Conservation (phyloP, 768 basidiomycete species). For the Cystofilobasidium capitatum region DNA sequence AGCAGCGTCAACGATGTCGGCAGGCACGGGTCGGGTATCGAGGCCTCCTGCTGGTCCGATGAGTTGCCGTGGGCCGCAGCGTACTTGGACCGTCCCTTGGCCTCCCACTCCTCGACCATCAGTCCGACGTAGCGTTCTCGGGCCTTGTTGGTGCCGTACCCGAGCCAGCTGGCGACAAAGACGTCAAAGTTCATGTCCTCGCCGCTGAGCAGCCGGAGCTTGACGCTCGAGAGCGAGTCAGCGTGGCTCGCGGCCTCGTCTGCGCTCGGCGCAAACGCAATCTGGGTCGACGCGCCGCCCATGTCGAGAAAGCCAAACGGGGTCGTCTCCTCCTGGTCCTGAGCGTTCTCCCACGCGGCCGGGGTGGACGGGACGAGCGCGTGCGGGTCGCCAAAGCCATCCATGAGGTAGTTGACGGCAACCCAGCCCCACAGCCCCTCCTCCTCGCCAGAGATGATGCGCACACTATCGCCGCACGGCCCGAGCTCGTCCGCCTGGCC, state of each 20-base stretch:
- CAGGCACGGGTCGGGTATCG: conserved; percentile 76
- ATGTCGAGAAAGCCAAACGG: conserved; percentile 91
- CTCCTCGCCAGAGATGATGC: conserved; percentile 94
- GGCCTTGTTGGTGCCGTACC: conserved; percentile 97
- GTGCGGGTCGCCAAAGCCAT: conserved; percentile 57
- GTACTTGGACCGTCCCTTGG: conserved; percentile 26
- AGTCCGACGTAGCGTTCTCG: conserved; percentile 78
- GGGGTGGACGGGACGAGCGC: conserved; percentile 19
- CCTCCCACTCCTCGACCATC: conserved; percentile 53
- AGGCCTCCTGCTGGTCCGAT: not conserved
- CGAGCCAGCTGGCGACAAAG: conserved; percentile 97
- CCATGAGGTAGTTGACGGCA: conserved; percentile 97
- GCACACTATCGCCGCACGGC: conserved; percentile 83
- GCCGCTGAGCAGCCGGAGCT: conserved; percentile 69
- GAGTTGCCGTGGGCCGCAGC: not conserved
- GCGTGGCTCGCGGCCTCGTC: conserved; percentile 44
- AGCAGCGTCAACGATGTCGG: conserved; percentile 60
- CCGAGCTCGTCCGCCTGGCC: conserved; percentile 54
- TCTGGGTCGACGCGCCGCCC: conserved; percentile 98
- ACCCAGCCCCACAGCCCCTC: conserved; percentile 99
- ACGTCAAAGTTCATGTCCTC: conserved; percentile 81
- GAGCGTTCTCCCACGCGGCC: conserved; percentile 12
- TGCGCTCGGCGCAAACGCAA: conserved; percentile 80
- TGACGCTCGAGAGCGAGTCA: conserved; percentile 59
- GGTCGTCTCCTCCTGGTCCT: conserved; percentile 18